phyloP scores from a whole-genome alignment of 2,329 filamentous ascomycete species.

The Fusarium guadeloupense region DNA sequence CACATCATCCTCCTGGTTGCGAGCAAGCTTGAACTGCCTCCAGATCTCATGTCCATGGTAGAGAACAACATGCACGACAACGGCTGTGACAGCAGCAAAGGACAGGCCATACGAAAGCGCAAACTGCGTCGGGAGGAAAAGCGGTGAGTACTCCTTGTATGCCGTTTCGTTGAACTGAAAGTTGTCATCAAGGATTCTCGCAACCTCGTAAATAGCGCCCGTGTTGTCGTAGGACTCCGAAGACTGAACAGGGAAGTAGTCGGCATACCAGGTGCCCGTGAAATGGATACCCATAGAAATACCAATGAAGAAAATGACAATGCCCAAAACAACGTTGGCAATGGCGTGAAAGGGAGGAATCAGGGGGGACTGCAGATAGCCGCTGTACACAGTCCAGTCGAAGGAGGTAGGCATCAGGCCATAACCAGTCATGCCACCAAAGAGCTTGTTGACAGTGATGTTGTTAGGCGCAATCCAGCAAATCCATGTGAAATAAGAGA shows the following conservation, averaged over 20 bases:
- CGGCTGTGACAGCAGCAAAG: slow-evolving; percentile 73
- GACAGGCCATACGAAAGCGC: slow-evolving; percentile 68
- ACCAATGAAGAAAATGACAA: slow-evolving; percentile 64
- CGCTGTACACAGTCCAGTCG: slow-evolving; percentile 59
- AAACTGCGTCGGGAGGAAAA: slow-evolving; percentile 71
- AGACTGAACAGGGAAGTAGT: slow-evolving; percentile 70
- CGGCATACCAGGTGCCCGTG: slow-evolving; percentile 64
- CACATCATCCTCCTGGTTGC: slow-evolving; percentile 65
- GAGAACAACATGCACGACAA: slow-evolving; percentile 64
- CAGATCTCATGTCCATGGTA: slow-evolving; percentile 66
- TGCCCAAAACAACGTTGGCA: slow-evolving; percentile 62
- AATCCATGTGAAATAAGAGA: slow-evolving; percentile 69
- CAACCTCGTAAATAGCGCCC: slow-evolving; percentile 67
- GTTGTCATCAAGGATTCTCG: slow-evolving; percentile 65
- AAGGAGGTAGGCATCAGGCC: slow-evolving; percentile 70
- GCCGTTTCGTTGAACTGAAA: slow-evolving; percentile 67
- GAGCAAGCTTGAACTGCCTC: slow-evolving; percentile 63
- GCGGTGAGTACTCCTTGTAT: slow-evolving; percentile 71
- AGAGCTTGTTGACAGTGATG: slow-evolving; percentile 69
- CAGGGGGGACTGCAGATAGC: slow-evolving; percentile 60
- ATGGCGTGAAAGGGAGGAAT: slow-evolving; percentile 65
- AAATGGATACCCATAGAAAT: slow-evolving; percentile 69
- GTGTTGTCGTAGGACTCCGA: slow-evolving; percentile 72
- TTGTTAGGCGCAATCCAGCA: slow-evolving; percentile 71
- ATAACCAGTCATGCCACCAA: slow-evolving; percentile 66